Percentiles rank a stretch among this genome's conserved stretches.
These are phyloP conservation scores for Gossypium arboreum DNA, from an alignment of 345 rosid genomes.

Conservation along the genomic window DNA sequence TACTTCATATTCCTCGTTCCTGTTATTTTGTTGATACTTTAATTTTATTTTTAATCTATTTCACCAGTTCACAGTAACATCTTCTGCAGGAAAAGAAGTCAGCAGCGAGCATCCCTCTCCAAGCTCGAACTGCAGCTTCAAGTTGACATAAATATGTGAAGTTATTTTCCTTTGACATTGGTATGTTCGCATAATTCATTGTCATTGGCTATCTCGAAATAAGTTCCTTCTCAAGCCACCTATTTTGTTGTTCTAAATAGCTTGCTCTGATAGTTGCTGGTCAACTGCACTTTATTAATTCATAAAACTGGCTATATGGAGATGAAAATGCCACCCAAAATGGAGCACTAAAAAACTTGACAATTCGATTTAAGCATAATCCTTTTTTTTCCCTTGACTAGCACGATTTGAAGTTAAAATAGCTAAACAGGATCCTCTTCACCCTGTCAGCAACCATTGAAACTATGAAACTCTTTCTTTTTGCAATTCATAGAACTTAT, in stretches of 20 bases:
- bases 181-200: no score
- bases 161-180: no score
- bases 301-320: background rate
- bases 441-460: no score
- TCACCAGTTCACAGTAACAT: background rate
- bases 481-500: background rate
- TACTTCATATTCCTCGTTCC: no score
- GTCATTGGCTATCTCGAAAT: no score
- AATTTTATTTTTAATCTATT: no score
- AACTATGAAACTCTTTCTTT: background rate
- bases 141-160: background rate
- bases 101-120: background rate
- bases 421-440: no score
- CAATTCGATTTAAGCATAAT: background rate
- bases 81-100: background rate
- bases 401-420: background rate
- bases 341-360: background rate
- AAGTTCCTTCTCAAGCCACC: no score
- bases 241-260: no score
- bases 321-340: background rate
- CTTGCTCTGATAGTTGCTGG: no score
- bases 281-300: background rate
- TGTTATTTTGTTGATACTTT: no score
- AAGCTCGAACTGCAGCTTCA: conserved; percentile 2
- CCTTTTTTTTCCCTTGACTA: conserved; percentile 13